Base-by-base conservation (phyloP, 805 yeast species). In the Pichia kluyveri region DNA sequence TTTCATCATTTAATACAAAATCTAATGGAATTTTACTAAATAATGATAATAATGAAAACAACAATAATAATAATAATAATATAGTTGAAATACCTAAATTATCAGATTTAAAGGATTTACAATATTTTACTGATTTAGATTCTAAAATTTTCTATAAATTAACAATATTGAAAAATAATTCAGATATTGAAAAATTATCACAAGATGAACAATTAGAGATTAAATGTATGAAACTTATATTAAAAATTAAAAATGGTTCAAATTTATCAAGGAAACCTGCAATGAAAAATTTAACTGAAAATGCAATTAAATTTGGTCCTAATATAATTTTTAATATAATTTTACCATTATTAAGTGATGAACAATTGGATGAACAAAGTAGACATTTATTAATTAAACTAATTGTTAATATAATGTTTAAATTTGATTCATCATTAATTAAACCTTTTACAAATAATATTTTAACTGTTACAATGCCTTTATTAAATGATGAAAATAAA, bases 311-410 rank as follows among this genome's bases (percentile, higher is more conserved):
- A 14, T 77, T 81, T 56, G 96, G 96, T 0, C 83, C 96, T 0
- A 74, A 77, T 42, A 59, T 79, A 0, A 62, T 90, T 15, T 82
- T 90, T 56, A 76, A 79, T 48, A 81, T 79, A 51, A 71, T 87
- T n/a, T 67, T 90, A 15, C 96, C 96, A 0, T 64, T 91, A 27
- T 65, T 90, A 40, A 67, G 83, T 60, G 96, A 87, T 52, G 79
- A 79, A 38, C 63, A 76, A 4, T 65, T 89, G 28, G 91, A 82
- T 54, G 93, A 86, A 42, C 85, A 80, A 54, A 97, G 91, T 62
- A 73, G 96, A 17, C 95, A 87, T 66, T 62, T 88, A 12, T 68
- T 91, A 48, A 84, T 88, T 14, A 90, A 89, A 61, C 76, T 86
- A 9, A 67, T 86, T 14, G 87, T 82, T 37, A 69, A 96, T 36